Base-by-base conservation (phyloP, 2,329 filamentous ascomycete species). In the Ophiostoma ips region DNA sequence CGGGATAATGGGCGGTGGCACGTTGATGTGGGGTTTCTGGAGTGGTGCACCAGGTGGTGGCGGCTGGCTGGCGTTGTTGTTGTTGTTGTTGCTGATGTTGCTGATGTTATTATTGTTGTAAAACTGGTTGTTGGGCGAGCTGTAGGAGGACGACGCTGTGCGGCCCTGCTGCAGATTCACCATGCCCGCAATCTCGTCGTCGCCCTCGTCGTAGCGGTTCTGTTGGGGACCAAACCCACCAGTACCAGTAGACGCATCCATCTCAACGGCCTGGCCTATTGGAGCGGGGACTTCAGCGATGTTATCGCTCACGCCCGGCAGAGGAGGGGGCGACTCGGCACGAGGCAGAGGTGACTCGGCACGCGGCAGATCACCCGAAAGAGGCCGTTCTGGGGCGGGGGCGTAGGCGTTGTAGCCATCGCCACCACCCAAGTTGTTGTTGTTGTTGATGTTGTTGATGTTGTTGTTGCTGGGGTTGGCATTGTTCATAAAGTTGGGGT, bases 121-220 rank as follows among this genome's bases (percentile, higher is more conserved):
- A 4, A 28, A 8, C 24, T 28, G 8, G 24, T 28, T 28, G 24
- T 28, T 28, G 24, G 5, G 5, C 24, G 24, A 28, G 24, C 24
- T 28, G 24, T 28, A 28, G 24, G 24, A 4, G 5, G 24, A 28
- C 24, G 24, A 28, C 7, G 53, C 46, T 10, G 51, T 48, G 11
- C 52, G 51, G 46, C 72, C 66, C 57, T 84, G 81, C 60, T 87
- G 84, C 51, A 87, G 65, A 30, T 77, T 79, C 33, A 87, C 72
- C 81, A 87, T 84, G 48, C 83, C 84, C 50, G 77, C 77, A 50
- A 87, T 80, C 62, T 87, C 83, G 1, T 73, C 73, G 59, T 88
- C 83, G 56, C 76, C 84, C 49, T 85, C 81, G 46, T 73, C 68
- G 16, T 77, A 62, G 34, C 66, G 64, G 47, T 67, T 72, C 50